Base-by-base conservation (phyloP, 495 filamentous ascomycete species). In the Penicillium robsamsonii region DNA sequence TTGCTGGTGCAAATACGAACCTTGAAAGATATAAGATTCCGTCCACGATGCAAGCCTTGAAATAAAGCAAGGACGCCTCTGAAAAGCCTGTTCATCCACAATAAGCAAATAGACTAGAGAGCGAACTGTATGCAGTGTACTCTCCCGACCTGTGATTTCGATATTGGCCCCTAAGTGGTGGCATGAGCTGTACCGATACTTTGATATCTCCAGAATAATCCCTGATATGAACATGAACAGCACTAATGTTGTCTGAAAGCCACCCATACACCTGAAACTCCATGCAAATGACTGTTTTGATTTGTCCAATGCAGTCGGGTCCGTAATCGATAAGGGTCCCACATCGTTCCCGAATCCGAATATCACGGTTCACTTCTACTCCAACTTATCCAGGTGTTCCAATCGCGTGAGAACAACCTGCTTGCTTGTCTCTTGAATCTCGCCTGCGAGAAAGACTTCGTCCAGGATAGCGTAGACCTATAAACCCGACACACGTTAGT, bases 401-500 rank as follows among this genome's bases (percentile, higher is more conserved):
- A 98, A 73, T 68, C 94, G 73, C 54, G 93, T 96, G 64, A 98
- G 74, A 49, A 98, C 94, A 30, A 98, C 94, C 74, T 97, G 93
- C 73, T 97, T 97, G 67, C 89, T 93, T 43, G 94, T 97, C 79
- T 98, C 94, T 76, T 98, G 90, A 58, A 98, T 91, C 79, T 98
- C 94, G 50, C 94, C 94, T 1, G 94, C 94, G 47, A 98, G 85
- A 79, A 90, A 96, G 50, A 98, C 91, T 72, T 98, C 94, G 70
- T 98, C 94, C 35, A 98, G 83, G 54, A 98, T 98, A 17, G 95
- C 95, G 75, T 98, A 98, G 53, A 97, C 94, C 87, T 96, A 77
- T 43, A 55, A 18, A 33, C 20, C 15, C 15, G 29, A 7, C 46
- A 60, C 20, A 37, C n/a, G 25, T 65, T 49, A 68, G 62, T 37